Base-by-base conservation (phyloP, 1,139 yeast species). In the Hansenula sp. region DNA sequence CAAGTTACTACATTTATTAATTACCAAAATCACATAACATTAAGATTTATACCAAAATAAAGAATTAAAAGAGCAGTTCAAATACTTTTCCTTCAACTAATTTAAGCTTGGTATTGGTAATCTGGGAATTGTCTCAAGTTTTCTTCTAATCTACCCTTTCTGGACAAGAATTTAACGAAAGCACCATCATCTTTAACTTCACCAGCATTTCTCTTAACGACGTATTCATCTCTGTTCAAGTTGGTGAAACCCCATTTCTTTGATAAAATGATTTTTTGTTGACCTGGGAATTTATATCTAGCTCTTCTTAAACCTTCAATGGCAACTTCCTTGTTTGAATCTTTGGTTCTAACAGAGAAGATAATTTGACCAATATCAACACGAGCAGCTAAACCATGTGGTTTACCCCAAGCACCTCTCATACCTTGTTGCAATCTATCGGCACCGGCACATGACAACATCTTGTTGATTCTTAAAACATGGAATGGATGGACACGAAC, bases 391-490 rank as follows among this genome's bases (percentile, higher is more conserved):
- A 91, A 84, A 81, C 99, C 99, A 68, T 91, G 96, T 69, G 99
- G 99, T 81, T 93, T 93, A 88, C 99, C 99, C 98, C 98, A 93
- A 71, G 99, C 99, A 84, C 96, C 96, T 88, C 99, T 91, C 99
- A 93, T 93, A 89, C 99, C 99, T 81, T 94, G 98, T 82, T 93
- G 99, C 79, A 93, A 84, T 87, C 99, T 89, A 91, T 93, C 99
- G 73, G 99, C 99, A 87, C 99, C 99, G 79, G 99, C 99, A 83
- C 99, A 93, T 70, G 99, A 93, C 96, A 93, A 89, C 99, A 93
- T 93, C 87, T 93, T 93, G 93, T 93, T 93, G 83, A 93, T 93
- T 81, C 99, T 88, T 76, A 93, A 86, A 64, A 94, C 99, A 84
- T 93, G 99, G 98, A 87, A 94, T 67, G 99, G 99, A 78, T 93